Evolutionary conservation across 2,329 filamentous ascomycete genomes (phyloP).

Genomic region (Ophiocordyceps camponoti-leonardi): DNA sequence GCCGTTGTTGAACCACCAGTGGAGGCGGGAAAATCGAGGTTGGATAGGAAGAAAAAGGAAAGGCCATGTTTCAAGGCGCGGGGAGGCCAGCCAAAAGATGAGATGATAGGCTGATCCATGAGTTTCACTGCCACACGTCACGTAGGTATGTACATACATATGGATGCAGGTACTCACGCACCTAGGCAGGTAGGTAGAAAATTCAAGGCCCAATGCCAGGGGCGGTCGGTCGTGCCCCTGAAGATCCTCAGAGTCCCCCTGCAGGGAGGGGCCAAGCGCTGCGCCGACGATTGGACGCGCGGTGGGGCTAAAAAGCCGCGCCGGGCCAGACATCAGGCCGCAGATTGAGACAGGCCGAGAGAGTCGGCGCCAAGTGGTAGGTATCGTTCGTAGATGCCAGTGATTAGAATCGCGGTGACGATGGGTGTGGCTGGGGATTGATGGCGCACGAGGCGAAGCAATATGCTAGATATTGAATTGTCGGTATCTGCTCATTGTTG

Average conservation of each 20-base stretch:
- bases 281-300: not conserved
- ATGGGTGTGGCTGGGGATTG: too few species aligned
- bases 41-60: not conserved
- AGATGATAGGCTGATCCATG: slow-evolving; percentile 3
- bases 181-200: too few species aligned
- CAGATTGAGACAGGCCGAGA: too few species aligned
- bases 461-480: not conserved
- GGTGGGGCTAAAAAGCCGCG: not conserved
- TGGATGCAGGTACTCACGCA: not conserved
- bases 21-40: not conserved
- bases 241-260: not conserved
- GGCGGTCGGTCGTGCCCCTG: not conserved
- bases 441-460: not conserved
- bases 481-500: too few species aligned
- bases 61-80: slow-evolving; percentile 3
- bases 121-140: slow-evolving; percentile 5
- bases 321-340: too few species aligned
- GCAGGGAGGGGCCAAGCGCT: not conserved
- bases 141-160: not conserved
- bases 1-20: not conserved
- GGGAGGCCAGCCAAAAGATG: slow-evolving; percentile 1
- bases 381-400: too few species aligned
- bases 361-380: too few species aligned
- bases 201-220: not conserved
- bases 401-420: too few species aligned